Conservation (phyloP, 2,329 filamentous ascomycete genomes). For the Ilyonectria mors-panacis region DNA sequence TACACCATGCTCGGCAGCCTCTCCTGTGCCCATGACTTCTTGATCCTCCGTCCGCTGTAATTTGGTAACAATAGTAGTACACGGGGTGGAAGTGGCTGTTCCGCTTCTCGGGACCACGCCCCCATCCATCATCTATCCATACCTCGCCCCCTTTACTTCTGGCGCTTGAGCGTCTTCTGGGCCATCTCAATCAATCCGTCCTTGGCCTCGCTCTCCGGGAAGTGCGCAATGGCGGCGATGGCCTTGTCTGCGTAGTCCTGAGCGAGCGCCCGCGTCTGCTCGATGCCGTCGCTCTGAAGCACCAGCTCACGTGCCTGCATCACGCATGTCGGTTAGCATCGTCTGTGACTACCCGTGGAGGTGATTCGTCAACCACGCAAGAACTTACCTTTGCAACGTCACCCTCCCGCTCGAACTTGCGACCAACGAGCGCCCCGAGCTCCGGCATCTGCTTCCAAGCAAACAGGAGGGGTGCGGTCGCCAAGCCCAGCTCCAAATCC, state of each 20-base stretch:
- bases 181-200: slow-evolving; percentile 94
- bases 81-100: slow-evolving; percentile 14
- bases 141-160: slow-evolving; percentile 74
- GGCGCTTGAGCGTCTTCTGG: slow-evolving; percentile 87
- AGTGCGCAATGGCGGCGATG: slow-evolving; percentile 83
- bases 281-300: slow-evolving; percentile 85
- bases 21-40: neutral
- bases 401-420: slow-evolving; percentile 88
- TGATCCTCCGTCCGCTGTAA: slow-evolving; percentile 11
- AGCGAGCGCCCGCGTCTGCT: slow-evolving; percentile 91
- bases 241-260: slow-evolving; percentile 93
- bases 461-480: slow-evolving; percentile 94
- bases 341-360: slow-evolving; percentile 17
- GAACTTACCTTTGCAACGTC: slow-evolving; percentile 84
- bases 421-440: slow-evolving; percentile 88
- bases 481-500: slow-evolving; percentile 92
- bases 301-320: slow-evolving; percentile 88
- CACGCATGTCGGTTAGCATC: slow-evolving; percentile 40
- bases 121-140: slow-evolving; percentile 15
- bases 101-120: slow-evolving; percentile 7
- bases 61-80: slow-evolving; percentile 39
- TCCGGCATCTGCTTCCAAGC: slow-evolving; percentile 93
- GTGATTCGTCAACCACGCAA: slow-evolving; percentile 36
- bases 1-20: slow-evolving; percentile 27
- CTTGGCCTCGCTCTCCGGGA: slow-evolving; percentile 97